Evolutionary conservation across 179 eudicot species (phyloP), one percentile per base, ranked within the genome.

Genomic region (Carnegiea gigantea): DNA sequence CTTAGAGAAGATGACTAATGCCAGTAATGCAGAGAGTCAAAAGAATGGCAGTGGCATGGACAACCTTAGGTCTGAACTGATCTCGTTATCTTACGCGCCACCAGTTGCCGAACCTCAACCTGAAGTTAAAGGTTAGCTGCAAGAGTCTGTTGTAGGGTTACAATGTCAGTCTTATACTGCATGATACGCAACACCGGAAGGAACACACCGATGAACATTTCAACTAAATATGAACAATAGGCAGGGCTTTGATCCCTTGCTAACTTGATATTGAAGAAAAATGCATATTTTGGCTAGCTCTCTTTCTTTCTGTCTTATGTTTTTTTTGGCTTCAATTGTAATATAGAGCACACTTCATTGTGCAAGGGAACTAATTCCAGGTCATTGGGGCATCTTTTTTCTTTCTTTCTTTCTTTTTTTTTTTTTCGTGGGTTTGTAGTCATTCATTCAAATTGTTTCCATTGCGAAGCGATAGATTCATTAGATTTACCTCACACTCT

Each of bases 1-100:
- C 30, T 13, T 79, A 40, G 36, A 81, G 51, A 82, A 85, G 79
- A 6, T 48, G 49, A 65, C 67, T 8, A 36, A 48, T 33, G 78
- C 21, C 53, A 54, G 51, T 59, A 49, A 77, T 77, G 1, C 40
- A 33, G 73, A 30, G 44, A 51, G 2, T 28, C 79, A 73, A 17
- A 84, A 57, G 33, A 46, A 68, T 59, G 78, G 65, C 38, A 73
- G 64, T 43, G 24, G 70, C 44, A 40, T 38, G n/a, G 84, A 78
- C 43, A 60, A 75, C 28, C 76, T 40, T 70, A 74, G 79, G 77
- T 84, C 87, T 54, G 82, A 81, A 36, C 23, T 84, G 21, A 81
- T 84, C 64, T 84, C 84, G 13, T 67, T 84, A 38, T 84, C 87
- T 17, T 84, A 84, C 79, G 70, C 73, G 4, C 49, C 62, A 30